Base-by-base conservation (phyloP, 495 filamentous ascomycete genomes). In the Daldinia bambusicola region DNA sequence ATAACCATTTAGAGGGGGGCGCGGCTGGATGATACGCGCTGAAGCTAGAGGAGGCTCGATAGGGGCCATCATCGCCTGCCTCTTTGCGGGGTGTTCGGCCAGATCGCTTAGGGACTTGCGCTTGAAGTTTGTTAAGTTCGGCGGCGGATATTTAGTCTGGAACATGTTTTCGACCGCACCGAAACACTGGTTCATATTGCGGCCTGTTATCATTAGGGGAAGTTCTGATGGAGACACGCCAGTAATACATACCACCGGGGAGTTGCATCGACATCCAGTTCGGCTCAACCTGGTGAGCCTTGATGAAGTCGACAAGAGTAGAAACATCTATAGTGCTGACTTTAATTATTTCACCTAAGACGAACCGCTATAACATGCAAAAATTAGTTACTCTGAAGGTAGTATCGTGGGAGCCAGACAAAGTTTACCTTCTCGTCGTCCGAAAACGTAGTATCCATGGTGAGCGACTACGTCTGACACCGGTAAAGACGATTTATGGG, bases 281-380 rank as follows among this genome's bases (percentile, higher is more conserved):
- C 22, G 81, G 80, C 76, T 80, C 72, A 36, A 84, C 73, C 12
- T 76, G 76, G 57, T 83, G 77, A 60, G 69, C 56, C 63, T 79
- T 82, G 75, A 84, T 78, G 52, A 84, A 81, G n/a, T 80, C 74
- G 51, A 84, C 77, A 30, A 84, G 75, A 40, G 74, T 73, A 26
- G 75, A 74, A 31, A 84, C 76, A 41, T 85, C 80, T 67, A 87
- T 79, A 30, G 77, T 72, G 78, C 82, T 85, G 69, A 77, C 78
- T 70, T 86, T 87, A 75, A 87, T 81, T 67, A 83, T 84, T 79
- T 87, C 84, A 75, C 81, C 82, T 56, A 87, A 77, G 69, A 86
- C 74, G 75, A 84, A 85, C 75, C 85, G 84, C 85, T 87, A 66
- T 31, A 71, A 62, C 13, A 65, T 41, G 77, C 57, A 30, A 37